Evolutionary conservation across 805 yeast genomes (phyloP), one percentile per base, ranked within the genome.

Genomic region (Huiozyma sinensis): DNA sequence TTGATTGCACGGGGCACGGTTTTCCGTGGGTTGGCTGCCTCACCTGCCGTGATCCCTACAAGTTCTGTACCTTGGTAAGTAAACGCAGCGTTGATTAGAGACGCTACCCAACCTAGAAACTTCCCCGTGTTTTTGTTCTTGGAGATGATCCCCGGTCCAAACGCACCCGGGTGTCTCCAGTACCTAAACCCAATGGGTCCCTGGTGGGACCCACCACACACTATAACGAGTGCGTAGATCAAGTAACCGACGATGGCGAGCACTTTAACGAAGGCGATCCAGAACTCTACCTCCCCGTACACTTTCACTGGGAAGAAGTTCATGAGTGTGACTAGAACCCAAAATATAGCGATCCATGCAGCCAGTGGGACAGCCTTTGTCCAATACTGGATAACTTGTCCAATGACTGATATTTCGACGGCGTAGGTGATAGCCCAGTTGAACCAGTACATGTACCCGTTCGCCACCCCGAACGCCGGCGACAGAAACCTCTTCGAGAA

Each of bases 351-450:
- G 44, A 75, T 73, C 83, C 85, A 80, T 5, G 74, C 86, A 49
- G 77, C 81, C 46, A 72, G 57, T 3, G 80, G 80, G 6, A 75
- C 79, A 7, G 65, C 64, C 43, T 56, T 47, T n/a, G 79, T 75
- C 80, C 80, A 75, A 46, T 64, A 70, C 53, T 69, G 56, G 45
- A 76, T 69, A 39, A 76, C 70, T 55, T 74, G 78, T 30, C 80
- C 81, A 10, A 74, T 69, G 27, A 75, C 77, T 1, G 79, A 71
- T 38, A 76, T 60, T 59, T 76, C 81, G 44, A 74, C 75, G 7
- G 86, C 82, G 56, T 72, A 77, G 2, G 85, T 79, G 50, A 77
- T 75, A 43, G 83, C 81, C 84, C 84, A 80, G 39, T 77, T 73
- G 56, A 79, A 78, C 83, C 84, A 79, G 62, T 81, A 81, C 66